A percentile compares a stretch with the other conserved stretches of the same genome.
Evolutionary conservation across 148 eudicot genomes (phyloP).

Genomic region (Pharnaceum exiguum): DNA sequence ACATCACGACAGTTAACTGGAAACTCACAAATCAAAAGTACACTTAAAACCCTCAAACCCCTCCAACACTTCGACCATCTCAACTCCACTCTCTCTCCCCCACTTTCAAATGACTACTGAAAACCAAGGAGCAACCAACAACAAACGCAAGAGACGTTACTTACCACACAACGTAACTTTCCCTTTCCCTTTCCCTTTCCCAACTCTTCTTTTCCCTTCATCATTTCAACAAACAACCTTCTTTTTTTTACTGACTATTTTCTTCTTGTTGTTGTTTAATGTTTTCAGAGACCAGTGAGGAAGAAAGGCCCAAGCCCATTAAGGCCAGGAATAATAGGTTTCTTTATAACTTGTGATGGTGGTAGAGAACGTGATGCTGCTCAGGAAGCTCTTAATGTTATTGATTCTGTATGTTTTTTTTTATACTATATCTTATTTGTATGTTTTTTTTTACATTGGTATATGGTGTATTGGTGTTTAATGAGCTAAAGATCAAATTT

Average conservation of each 20-base stretch:
- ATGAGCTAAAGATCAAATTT: background rate
- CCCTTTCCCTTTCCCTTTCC: slow-evolving; percentile 7
- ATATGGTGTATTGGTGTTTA: background rate
- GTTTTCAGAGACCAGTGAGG: slow-evolving; percentile 57
- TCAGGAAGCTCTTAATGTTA: slow-evolving; percentile 76
- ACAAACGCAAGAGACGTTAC: slow-evolving; percentile 65
- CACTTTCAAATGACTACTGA: slow-evolving; percentile 38
- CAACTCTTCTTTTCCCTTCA: background rate
- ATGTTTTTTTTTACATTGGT: background rate
- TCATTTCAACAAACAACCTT: background rate
- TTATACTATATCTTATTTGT: background rate
- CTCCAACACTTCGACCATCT: background rate
- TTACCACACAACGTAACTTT: slow-evolving; percentile 63
- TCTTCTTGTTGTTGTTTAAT: background rate
- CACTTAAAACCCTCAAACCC: background rate
- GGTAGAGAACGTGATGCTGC: slow-evolving; percentile 87
- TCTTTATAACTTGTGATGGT: slow-evolving; percentile 97
- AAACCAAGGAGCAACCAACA: slow-evolving; percentile 22
- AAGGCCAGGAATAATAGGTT: slow-evolving; percentile 75
- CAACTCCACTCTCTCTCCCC: background rate
- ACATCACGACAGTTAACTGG: too few species aligned
- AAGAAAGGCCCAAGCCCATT: slow-evolving; percentile 70
- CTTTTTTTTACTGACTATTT: background rate
- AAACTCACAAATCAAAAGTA: too few species aligned
- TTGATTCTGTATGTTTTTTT: slow-evolving; percentile 67